Evolutionary conservation across 805 yeast species (phyloP).

Genomic region (Phaffomyces opuntiae): DNA sequence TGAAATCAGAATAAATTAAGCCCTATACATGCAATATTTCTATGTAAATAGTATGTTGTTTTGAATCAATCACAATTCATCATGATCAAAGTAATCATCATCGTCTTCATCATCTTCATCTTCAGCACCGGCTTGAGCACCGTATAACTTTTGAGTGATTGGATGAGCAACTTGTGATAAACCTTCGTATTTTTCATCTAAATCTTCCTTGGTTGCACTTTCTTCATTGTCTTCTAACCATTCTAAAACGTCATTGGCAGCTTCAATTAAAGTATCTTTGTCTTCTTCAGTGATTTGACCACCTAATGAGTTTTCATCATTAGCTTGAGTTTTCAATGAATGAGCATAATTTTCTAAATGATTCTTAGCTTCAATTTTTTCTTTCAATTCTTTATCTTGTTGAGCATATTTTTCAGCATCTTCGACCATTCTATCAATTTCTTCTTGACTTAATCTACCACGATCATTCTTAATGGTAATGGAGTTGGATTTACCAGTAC

Average conservation of each 20-base stretch:
- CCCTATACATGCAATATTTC: neutral
- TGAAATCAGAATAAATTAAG: neutral
- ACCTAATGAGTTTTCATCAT: constrained; percentile 54
- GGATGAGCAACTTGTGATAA: constrained; percentile 82
- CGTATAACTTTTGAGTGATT: constrained; percentile 82
- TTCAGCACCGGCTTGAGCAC: constrained; percentile 43
- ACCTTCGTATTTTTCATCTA: constrained; percentile 83
- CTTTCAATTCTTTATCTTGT: constrained; percentile 79
- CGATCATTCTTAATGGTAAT: constrained; percentile 90
- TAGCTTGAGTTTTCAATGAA: constrained; percentile 65
- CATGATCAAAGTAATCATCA: constrained; percentile 57
- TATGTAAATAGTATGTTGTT: neutral
- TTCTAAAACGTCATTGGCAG: constrained; percentile 77
- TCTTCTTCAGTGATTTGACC: constrained; percentile 83
- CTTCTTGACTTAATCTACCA: constrained; percentile 90
- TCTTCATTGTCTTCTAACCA: constrained; percentile 86
- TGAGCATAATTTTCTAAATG: constrained; percentile 84
- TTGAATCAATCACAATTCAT: constrained; percentile 43
- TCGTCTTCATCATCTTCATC: constrained; percentile 45
- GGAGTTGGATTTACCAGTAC: constrained; percentile 87
- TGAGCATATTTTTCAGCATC: constrained; percentile 95
- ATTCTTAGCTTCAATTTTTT: constrained; percentile 84
- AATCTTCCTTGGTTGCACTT: constrained; percentile 85
- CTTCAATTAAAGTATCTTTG: constrained; percentile 81
- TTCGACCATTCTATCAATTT: constrained; percentile 94